Evolutionary conservation across 495 filamentous ascomycete genomes (phyloP).

Genomic region (Terfezia boudieri): DNA sequence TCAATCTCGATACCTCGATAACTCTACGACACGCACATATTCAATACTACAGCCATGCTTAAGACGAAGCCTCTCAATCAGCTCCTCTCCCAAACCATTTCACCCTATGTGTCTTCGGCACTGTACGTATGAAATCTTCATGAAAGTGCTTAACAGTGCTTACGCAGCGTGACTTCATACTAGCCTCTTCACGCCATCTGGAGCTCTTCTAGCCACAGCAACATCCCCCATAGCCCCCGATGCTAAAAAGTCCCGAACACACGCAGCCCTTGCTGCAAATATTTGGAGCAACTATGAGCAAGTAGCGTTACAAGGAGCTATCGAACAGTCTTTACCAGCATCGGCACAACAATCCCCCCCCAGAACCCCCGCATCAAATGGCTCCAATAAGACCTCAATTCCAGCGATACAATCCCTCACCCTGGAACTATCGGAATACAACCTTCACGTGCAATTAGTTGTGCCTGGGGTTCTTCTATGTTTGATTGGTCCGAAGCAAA

Average conservation of each 20-base stretch:
- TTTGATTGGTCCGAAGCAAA: constrained; percentile 16
- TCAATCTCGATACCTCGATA: too few relatives aligned
- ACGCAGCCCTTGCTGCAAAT: constrained; percentile 18
- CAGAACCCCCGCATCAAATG: neutral
- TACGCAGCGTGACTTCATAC: neutral
- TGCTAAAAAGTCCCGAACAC: constrained; percentile 18
- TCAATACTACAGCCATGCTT: constrained; percentile 7
- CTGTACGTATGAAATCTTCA: constrained; percentile 5
- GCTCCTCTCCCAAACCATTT: constrained; percentile 17
- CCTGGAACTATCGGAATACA: constrained; percentile 18
- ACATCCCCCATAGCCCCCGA: constrained; percentile 16
- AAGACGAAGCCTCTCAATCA: constrained; percentile 19
- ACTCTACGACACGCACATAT: too few relatives aligned
- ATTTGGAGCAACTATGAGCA: constrained; percentile 18
- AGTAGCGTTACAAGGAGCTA: constrained; percentile 9
- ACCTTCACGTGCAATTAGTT: constrained; percentile 19
- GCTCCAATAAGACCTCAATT: neutral
- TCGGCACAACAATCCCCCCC: neutral
- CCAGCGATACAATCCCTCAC: constrained; percentile 16
- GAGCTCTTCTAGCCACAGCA: constrained; percentile 17
- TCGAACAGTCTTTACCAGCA: constrained; percentile 12
- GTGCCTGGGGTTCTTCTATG: constrained; percentile 16
- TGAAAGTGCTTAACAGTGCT: neutral
- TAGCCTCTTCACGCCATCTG: constrained; percentile 17
- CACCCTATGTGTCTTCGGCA: constrained; percentile 14